Evolutionary conservation across 352 stramenopile species (phyloP).

Genomic region (Pythium vanterpoolii): DNA sequence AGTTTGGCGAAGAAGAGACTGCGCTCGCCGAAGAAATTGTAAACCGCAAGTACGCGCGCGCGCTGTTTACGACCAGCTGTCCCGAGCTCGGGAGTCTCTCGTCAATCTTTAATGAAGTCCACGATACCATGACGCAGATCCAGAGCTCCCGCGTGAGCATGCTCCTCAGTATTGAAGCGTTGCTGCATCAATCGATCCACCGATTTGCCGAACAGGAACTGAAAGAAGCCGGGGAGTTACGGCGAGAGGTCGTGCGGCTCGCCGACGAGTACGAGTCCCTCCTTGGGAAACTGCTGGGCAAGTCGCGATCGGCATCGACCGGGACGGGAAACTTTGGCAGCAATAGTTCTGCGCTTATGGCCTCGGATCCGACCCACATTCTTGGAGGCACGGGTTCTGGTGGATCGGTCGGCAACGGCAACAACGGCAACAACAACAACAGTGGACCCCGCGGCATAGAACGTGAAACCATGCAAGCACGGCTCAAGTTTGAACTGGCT

Average conservation of each 20-base stretch:
- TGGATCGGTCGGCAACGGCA: not conserved
- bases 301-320: slow-evolving; percentile 40
- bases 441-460: slow-evolving; percentile 37
- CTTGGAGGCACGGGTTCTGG: slow-evolving; percentile 11
- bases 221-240: slow-evolving; percentile 64
- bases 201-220: slow-evolving; percentile 73
- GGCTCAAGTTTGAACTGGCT: slow-evolving; percentile 73
- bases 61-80: slow-evolving; percentile 85
- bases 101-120: slow-evolving; percentile 78
- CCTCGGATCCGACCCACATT: slow-evolving; percentile 20
- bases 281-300: slow-evolving; percentile 76
- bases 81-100: slow-evolving; percentile 66
- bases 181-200: slow-evolving; percentile 64
- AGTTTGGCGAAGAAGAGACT: slow-evolving; percentile 69
- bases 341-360: slow-evolving; percentile 13
- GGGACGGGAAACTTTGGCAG: not conserved
- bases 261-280: slow-evolving; percentile 81
- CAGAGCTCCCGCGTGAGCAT: slow-evolving; percentile 84
- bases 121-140: slow-evolving; percentile 77
- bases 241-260: slow-evolving; percentile 61
- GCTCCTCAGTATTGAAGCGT: slow-evolving; percentile 72
- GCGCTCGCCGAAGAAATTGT: slow-evolving; percentile 70
- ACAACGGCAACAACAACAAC: not conserved
- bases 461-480: slow-evolving; percentile 55
- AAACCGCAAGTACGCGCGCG: slow-evolving; percentile 70